Evolutionary conservation across 257 asterid species (phyloP), one percentile per base, ranked within the genome.

Genomic region (Nicotiana knightiana): DNA sequence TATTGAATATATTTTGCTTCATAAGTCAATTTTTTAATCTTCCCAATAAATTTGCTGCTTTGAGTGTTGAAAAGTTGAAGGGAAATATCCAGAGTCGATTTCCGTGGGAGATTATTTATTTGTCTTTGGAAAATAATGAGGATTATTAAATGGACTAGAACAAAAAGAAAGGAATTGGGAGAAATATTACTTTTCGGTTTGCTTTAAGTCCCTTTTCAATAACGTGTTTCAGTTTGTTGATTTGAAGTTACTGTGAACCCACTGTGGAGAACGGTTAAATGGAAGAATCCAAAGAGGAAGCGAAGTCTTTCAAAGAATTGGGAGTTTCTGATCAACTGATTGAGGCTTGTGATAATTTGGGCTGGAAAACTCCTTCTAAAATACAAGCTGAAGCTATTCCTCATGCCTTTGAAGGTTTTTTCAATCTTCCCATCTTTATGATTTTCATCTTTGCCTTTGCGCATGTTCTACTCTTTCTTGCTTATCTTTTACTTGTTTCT

Each of bases 321-420:
- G 99, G 99, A 65, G 97, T 96, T 9, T 87, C 85, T 85, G 89
- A 89, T 3, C 88, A 89, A 81, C 63, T 96, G 77, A 85, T 82
- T 1, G 97, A 96, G 77, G 97, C 99, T 1, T 96, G 99, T 82
- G 93, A 91, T 8, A 85, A 70, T 82, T 89, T 96, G 59, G 94
- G 93, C 18, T 94, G 98, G 98, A 91, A 90, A 87, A 76, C 16
- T 53, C 97, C 98, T 6, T 85, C 96, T 12, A 93, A 84, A 83
- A 94, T 94, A 73, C 98, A 94, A 85, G 59, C 88, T 16, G 93
- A 92, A 82, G 87, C 97, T 15, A 92, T 95, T 62, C 98, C 99
- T 39, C 84, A 84, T 55, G 98, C 98, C 1, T 85, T 96, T 0
- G 88, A 93, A 79, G 97, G 87, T 32, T 84, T 35, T 57, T 9